Evolutionary conservation across 495 filamentous ascomycete genomes (phyloP).

Genomic region (Penicillium samsonianum): DNA sequence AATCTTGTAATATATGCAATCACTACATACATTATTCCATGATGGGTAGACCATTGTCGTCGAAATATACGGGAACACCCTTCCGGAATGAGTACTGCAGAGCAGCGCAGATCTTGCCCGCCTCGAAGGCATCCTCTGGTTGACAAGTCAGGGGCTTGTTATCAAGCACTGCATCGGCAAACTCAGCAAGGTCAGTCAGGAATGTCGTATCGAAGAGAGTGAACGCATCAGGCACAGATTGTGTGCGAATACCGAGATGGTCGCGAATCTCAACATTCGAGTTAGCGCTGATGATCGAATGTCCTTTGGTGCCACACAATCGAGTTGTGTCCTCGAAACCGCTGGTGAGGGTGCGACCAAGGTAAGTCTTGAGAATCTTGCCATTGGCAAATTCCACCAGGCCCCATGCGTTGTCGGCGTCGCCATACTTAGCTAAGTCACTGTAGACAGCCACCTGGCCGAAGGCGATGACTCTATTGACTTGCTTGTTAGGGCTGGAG

Average conservation of each 20-base stretch:
- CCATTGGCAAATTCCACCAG: slow-evolving; percentile 22
- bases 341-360: slow-evolving; percentile 21
- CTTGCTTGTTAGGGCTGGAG: slow-evolving; percentile 21
- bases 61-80: slow-evolving; percentile 21
- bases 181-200: slow-evolving; percentile 20
- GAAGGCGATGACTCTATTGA: slow-evolving; percentile 24
- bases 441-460: slow-evolving; percentile 18
- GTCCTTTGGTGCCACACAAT: slow-evolving; percentile 21
- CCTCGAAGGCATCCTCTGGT: slow-evolving; percentile 23
- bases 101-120: slow-evolving; percentile 23
- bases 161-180: slow-evolving; percentile 22
- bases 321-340: slow-evolving; percentile 22
- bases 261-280: slow-evolving; percentile 24
- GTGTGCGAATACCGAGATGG: slow-evolving; percentile 17
- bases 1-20: slow-evolving; percentile 8
- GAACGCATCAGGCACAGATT: slow-evolving; percentile 23
- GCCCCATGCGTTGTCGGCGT: slow-evolving; percentile 21
- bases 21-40: slow-evolving; percentile 11
- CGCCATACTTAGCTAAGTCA: slow-evolving; percentile 19
- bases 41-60: slow-evolving; percentile 18
- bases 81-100: slow-evolving; percentile 22
- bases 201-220: slow-evolving; percentile 21
- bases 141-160: slow-evolving; percentile 21
- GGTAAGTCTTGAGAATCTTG: slow-evolving; percentile 23
- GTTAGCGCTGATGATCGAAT: slow-evolving; percentile 21